A percentile compares a stretch with the other conserved stretches of the same genome.
Evolutionary conservation across 352 stramenopile genomes (phyloP).

Genomic region (Globisporangium irregulare): DNA sequence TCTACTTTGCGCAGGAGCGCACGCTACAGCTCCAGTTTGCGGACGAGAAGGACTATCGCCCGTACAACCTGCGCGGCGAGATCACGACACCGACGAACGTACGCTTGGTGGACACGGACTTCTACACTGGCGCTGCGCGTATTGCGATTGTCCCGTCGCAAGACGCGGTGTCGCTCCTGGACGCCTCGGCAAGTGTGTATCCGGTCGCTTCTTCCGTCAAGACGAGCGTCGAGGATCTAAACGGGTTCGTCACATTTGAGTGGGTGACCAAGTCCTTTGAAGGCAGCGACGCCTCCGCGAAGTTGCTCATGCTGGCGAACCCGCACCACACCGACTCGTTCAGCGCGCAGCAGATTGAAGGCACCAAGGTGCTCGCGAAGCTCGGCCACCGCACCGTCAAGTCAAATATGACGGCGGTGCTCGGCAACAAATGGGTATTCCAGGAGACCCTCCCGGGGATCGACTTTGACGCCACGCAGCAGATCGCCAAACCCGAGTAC

Average conservation of each 20-base stretch:
- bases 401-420: slow-evolving; percentile 74
- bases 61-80: slow-evolving; percentile 64
- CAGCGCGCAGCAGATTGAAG: slow-evolving; percentile 19
- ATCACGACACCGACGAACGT: slow-evolving; percentile 72
- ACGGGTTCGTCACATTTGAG: slow-evolving; percentile 45
- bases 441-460: slow-evolving; percentile 50
- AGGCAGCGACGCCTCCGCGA: slow-evolving; percentile 13
- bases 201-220: slow-evolving; percentile 41
- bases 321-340: slow-evolving; percentile 68
- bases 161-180: slow-evolving; percentile 30
- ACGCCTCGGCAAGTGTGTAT: slow-evolving; percentile 55
- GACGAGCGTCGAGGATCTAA: slow-evolving; percentile 28
- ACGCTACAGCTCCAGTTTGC: slow-evolving; percentile 67
- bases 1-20: slow-evolving; percentile 67
- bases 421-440: slow-evolving; percentile 60
- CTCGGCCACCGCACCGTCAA: slow-evolving; percentile 76
- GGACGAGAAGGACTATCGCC: slow-evolving; percentile 61
- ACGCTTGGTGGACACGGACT: slow-evolving; percentile 58
- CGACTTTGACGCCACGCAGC: slow-evolving; percentile 39
- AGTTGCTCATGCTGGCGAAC: slow-evolving; percentile 71
- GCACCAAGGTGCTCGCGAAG: slow-evolving; percentile 40
- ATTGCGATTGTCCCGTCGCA: slow-evolving; percentile 55
- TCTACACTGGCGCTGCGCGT: slow-evolving; percentile 58
- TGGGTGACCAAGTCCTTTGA: slow-evolving; percentile 56
- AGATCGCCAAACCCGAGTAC: slow-evolving; percentile 29